A percentile compares a stretch with the other conserved stretches of the same genome.
Evolutionary conservation across 306 rosid genomes (phyloP).

Genomic region (Senna siamea): DNA sequence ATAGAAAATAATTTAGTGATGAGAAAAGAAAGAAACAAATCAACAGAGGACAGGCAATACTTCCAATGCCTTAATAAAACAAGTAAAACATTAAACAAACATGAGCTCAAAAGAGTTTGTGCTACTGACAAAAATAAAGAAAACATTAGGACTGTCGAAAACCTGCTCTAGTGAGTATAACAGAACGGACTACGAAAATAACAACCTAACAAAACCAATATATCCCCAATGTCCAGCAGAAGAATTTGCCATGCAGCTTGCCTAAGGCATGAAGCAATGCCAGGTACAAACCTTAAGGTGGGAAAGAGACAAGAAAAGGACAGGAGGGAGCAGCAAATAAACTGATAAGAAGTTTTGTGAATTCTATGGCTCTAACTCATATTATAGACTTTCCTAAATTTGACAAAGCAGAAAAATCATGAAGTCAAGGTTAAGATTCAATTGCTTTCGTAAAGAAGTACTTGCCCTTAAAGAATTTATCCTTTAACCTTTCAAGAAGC

Average conservation of each 20-base stretch:
- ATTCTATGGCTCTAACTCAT: not conserved
- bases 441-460: constrained; percentile 5
- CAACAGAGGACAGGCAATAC: not conserved
- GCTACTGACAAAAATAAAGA: constrained; percentile 16
- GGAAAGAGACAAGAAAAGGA: not conserved
- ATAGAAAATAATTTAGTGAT: not conserved
- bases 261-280: not conserved
- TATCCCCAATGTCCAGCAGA: not conserved
- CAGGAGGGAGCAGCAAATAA: constrained; percentile 10
- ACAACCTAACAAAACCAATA: constrained; percentile 11
- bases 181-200: constrained; percentile 26
- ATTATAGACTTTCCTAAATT: constrained; percentile 18
- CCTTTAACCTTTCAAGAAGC: constrained; percentile 44
- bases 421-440: constrained; percentile 36
- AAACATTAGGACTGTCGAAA: not conserved
- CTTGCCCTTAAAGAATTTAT: constrained; percentile 19
- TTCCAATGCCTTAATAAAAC: not conserved
- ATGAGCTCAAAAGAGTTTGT: not conserved
- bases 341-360: constrained; percentile 7
- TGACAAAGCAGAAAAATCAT: constrained; percentile 20
- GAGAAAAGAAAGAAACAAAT: not conserved
- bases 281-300: constrained; percentile 18
- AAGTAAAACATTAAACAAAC: not conserved
- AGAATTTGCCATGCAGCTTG: constrained; percentile 11
- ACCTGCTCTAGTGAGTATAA: constrained; percentile 1